These are phyloP conservation scores for Plectosphaerella sp. DNA, from an alignment of 2,329 filamentous ascomycete genomes.

Conservation along the genomic window DNA sequence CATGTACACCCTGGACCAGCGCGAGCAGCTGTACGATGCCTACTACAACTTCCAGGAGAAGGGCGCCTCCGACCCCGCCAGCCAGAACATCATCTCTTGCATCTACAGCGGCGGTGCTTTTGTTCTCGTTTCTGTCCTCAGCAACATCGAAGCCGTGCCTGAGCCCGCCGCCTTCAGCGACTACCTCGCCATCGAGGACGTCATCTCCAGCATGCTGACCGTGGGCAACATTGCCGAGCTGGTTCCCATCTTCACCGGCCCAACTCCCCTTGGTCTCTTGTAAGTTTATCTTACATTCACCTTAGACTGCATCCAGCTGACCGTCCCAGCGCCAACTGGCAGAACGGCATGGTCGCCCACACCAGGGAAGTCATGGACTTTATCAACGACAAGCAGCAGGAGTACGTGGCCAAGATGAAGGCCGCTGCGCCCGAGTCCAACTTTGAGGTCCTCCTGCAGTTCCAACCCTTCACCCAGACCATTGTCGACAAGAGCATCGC, in stretches of 20 bases:
- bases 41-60: conserved; percentile 22
- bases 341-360: conserved; percentile 21
- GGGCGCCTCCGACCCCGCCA: conserved; percentile 17
- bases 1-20: conserved; percentile 15
- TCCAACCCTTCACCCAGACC: conserved; percentile 24
- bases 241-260: conserved; percentile 24
- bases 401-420: conserved; percentile 21
- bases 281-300: conserved; percentile 2
- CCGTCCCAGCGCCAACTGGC: conserved; percentile 21
- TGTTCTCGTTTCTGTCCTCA: conserved; percentile 15
- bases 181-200: conserved; percentile 12
- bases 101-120: conserved; percentile 12
- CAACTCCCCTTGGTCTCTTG: conserved; percentile 23
- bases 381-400: conserved; percentile 21
- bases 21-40: conserved; percentile 18
- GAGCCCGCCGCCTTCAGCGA: conserved; percentile 17
- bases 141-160: conserved; percentile 19
- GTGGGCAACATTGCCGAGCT: conserved; percentile 19
- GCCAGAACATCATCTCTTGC: conserved; percentile 21
- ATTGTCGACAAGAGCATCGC: conserved; percentile 16
- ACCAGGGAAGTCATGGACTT: conserved; percentile 23
- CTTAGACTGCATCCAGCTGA: not conserved
- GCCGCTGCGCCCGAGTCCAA: conserved; percentile 16
- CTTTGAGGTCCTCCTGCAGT: conserved; percentile 21
- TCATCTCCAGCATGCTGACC: conserved; percentile 15